Conservation (phyloP, 176 grass and related monocot genomes). For the Tillandsia fasciculata region DNA sequence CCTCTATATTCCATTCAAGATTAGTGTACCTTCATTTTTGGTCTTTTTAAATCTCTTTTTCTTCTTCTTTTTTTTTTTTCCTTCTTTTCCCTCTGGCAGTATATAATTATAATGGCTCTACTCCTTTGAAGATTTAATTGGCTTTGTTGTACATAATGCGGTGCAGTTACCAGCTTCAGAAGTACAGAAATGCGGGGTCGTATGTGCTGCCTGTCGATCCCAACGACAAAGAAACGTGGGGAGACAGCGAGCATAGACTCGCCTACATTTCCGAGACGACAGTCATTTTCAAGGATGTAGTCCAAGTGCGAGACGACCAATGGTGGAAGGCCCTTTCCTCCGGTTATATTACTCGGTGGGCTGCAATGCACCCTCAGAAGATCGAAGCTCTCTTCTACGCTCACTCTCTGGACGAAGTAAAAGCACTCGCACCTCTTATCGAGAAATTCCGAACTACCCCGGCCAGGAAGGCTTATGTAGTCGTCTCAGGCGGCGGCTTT, state of each 20-base stretch:
- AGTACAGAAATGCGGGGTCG: constrained; percentile 81
- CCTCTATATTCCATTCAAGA: no score
- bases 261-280: constrained; percentile 85
- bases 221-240: constrained; percentile 84
- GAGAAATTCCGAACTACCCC: constrained; percentile 56
- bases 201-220: constrained; percentile 84
- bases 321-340: constrained; percentile 91
- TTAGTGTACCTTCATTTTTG: no score
- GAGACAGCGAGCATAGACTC: constrained; percentile 88
- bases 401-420: constrained; percentile 62
- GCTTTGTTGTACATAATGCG: background rate
- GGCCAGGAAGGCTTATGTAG: constrained; percentile 60
- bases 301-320: constrained; percentile 83
- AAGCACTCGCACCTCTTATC: constrained; percentile 56
- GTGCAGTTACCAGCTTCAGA: constrained; percentile 83
- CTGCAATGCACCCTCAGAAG: constrained; percentile 88
- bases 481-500: constrained; percentile 53
- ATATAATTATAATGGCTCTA: background rate
- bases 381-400: constrained; percentile 92
- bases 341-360: constrained; percentile 94
- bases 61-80: no score
- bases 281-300: constrained; percentile 91
- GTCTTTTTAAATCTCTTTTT: no score
- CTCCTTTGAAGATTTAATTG: background rate
- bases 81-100: background rate